Evolutionary conservation across 2,329 filamentous ascomycete genomes (phyloP).

Genomic region (Phaeosphaeriaceae sp.): DNA sequence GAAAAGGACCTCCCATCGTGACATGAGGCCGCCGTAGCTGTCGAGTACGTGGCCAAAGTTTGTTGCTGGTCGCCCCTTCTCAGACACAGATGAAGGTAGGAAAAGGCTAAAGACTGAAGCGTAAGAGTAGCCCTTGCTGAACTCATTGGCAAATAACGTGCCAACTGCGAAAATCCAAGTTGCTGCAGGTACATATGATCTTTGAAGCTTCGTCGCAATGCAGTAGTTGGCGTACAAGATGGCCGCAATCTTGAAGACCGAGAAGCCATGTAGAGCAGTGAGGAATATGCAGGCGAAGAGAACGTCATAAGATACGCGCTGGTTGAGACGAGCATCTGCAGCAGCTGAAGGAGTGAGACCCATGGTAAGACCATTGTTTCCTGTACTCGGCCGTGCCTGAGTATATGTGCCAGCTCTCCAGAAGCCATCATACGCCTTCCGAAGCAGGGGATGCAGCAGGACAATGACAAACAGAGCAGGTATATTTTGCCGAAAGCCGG

Average conservation of each 20-base stretch:
- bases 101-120: slow-evolving; percentile 66
- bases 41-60: slow-evolving; percentile 78
- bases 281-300: slow-evolving; percentile 82
- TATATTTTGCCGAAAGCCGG: slow-evolving; percentile 82
- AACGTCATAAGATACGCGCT: slow-evolving; percentile 82
- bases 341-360: slow-evolving; percentile 55
- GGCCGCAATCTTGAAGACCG: slow-evolving; percentile 77
- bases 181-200: slow-evolving; percentile 71
- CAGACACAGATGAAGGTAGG: slow-evolving; percentile 49
- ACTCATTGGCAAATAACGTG: slow-evolving; percentile 88
- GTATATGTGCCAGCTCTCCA: slow-evolving; percentile 55
- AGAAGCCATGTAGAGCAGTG: slow-evolving; percentile 81
- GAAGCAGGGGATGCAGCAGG: slow-evolving; percentile 78
- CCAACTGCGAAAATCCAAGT: slow-evolving; percentile 92
- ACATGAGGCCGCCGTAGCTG: slow-evolving; percentile 79
- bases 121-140: slow-evolving; percentile 79
- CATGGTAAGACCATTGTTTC: slow-evolving; percentile 45
- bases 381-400: slow-evolving; percentile 47
- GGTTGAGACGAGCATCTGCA: slow-evolving; percentile 63
- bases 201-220: slow-evolving; percentile 75
- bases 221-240: slow-evolving; percentile 86
- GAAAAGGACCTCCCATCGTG: slow-evolving; percentile 96
- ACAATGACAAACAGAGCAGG: slow-evolving; percentile 80
- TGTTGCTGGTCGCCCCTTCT: slow-evolving; percentile 55
- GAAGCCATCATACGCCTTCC: slow-evolving; percentile 71